Base-by-base conservation (phyloP, 1,139 yeast genomes). In the Yamadazyma jaroonii region DNA sequence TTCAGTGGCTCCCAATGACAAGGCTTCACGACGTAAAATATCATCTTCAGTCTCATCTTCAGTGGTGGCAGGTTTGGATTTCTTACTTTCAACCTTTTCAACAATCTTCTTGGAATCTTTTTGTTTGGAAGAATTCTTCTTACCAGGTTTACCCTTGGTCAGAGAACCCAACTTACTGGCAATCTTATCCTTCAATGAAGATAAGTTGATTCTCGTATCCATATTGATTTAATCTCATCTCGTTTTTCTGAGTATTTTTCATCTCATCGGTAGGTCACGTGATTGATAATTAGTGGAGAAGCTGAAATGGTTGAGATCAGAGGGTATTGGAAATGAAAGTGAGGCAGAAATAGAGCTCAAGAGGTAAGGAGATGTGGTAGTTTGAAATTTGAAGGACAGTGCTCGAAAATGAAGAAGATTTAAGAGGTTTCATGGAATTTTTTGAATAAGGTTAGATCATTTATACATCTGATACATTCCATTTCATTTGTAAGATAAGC, bases 1-100 rank as follows among this genome's bases (percentile, higher is more conserved):
- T 45, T 79, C 84, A 13, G 81, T 67, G 8, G 89, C 92, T 17
- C 90, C 90, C 15, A 83, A 60, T 12, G 60, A 72, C 21, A 83
- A 57, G 1, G 92, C 94, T 63, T 83, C 92, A 46, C 79, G 75
- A 47, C 84, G 79, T 37, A 83, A 58, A 0, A 70, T 53, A 4
- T 77, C 80, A 10, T 57, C 59, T 26, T 52, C 42, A 27, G 39
- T 31, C 21, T 43, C 40, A 35, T 42, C 34, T 28, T 46, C 44
- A 41, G 49, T 46, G n/a, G n/a, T n/a, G n/a, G n/a, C n/a, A n/a
- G n/a, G n/a, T 43, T 48, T 43, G 42, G 40, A 36, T 38, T 45
- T 44, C 31, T 41, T 43, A 13, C 9, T 26, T 7, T 39, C 34
- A 31, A 24, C 9, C 23, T 31, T 30, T 37, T 34, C 23, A 12